Percentiles rank a stretch among this genome's conserved stretches.
Evolutionary conservation across 177 flowering plant genomes (phyloP).

Genomic region (Vitis hybrid): DNA sequence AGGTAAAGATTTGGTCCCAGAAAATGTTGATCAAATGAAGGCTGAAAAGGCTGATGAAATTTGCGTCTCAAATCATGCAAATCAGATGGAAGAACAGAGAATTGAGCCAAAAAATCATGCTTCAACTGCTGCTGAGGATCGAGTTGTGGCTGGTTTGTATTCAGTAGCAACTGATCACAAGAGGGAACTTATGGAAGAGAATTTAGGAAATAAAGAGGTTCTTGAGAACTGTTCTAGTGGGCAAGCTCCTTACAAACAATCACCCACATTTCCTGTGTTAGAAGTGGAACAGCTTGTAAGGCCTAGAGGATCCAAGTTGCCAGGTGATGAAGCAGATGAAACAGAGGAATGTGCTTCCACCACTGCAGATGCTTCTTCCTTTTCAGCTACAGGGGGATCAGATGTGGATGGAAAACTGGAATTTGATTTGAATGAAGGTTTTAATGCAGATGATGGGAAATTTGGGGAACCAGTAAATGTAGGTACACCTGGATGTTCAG

Average conservation of each 20-base stretch:
- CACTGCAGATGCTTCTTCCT: slow-evolving; percentile 33
- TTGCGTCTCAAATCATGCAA: slow-evolving; percentile 12
- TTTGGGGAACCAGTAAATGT: slow-evolving; percentile 34
- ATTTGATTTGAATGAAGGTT: slow-evolving; percentile 94
- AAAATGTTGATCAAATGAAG: slow-evolving; percentile 18
- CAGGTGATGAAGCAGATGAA: slow-evolving; percentile 34
- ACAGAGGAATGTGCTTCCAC: slow-evolving; percentile 40
- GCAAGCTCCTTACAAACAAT: slow-evolving; percentile 10
- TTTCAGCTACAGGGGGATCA: slow-evolving; percentile 32
- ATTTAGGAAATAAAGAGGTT: slow-evolving; percentile 25
- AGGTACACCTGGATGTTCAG: slow-evolving; percentile 22
- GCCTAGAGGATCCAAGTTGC: slow-evolving; percentile 24
- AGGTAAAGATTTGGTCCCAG: slow-evolving; percentile 11
- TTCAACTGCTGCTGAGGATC: slow-evolving; percentile 12
- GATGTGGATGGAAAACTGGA: slow-evolving; percentile 51
- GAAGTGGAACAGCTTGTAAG: slow-evolving; percentile 22
- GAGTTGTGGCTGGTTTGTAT: slow-evolving; percentile 15
- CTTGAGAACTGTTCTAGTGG: slow-evolving; percentile 11
- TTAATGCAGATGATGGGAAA: slow-evolving; percentile 60
- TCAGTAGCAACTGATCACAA: slow-evolving; percentile 14
- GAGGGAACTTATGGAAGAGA: slow-evolving; percentile 21
- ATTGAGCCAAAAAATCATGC: slow-evolving; percentile 13
- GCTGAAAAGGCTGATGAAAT: slow-evolving; percentile 25
- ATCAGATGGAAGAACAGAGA: slow-evolving; percentile 20
- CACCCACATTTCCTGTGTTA: slow-evolving; percentile 12